A percentile compares a stretch with the other conserved stretches of the same genome.
Conservation (phyloP, 495 filamentous ascomycete genomes). For the Darksidea phi region DNA sequence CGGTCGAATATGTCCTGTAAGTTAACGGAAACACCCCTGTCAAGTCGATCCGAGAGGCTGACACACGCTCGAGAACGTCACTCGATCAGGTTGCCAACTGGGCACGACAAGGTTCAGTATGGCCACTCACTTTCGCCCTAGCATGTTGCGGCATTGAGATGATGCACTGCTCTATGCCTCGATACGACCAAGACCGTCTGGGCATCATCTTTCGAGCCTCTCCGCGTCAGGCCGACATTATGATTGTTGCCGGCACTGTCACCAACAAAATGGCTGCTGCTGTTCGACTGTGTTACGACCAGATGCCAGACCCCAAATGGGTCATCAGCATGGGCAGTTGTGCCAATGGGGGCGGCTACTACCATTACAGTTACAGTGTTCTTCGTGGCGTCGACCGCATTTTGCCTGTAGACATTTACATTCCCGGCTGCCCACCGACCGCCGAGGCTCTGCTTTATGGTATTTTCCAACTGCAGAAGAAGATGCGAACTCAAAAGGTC, state of each 20-base stretch:
- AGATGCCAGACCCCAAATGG: slow-evolving; percentile 96
- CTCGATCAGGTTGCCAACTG: slow-evolving; percentile 92
- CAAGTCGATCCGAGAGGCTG: too few species aligned
- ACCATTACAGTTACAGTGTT: slow-evolving; percentile 90
- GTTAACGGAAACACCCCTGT: too few species aligned
- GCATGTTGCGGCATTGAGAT: slow-evolving; percentile 97
- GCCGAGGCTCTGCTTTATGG: slow-evolving; percentile 86
- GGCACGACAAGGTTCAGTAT: slow-evolving; percentile 88
- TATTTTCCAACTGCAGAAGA: slow-evolving; percentile 82
- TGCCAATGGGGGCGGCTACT: slow-evolving; percentile 91
- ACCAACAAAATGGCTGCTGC: slow-evolving; percentile 99
- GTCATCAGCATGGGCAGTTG: slow-evolving; percentile 90
- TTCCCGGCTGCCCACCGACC: slow-evolving; percentile 89
- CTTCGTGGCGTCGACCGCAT: slow-evolving; percentile 84
- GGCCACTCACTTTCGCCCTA: slow-evolving; percentile 97
- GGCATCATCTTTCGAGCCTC: slow-evolving; percentile 97
- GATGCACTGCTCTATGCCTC: slow-evolving; percentile 96
- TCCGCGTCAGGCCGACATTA: slow-evolving; percentile 92
- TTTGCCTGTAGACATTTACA: slow-evolving; percentile 89
- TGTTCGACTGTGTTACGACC: slow-evolving; percentile 91
- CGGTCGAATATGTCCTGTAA: too few species aligned
- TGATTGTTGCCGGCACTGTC: slow-evolving; percentile 95
- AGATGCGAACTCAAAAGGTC: slow-evolving; percentile 73
- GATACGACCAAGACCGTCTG: slow-evolving; percentile 93
- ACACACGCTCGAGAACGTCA: too few species aligned